These are phyloP conservation scores for Termitomyces sp. DNA, from an alignment of 768 basidiomycete genomes.

Conservation along the genomic window DNA sequence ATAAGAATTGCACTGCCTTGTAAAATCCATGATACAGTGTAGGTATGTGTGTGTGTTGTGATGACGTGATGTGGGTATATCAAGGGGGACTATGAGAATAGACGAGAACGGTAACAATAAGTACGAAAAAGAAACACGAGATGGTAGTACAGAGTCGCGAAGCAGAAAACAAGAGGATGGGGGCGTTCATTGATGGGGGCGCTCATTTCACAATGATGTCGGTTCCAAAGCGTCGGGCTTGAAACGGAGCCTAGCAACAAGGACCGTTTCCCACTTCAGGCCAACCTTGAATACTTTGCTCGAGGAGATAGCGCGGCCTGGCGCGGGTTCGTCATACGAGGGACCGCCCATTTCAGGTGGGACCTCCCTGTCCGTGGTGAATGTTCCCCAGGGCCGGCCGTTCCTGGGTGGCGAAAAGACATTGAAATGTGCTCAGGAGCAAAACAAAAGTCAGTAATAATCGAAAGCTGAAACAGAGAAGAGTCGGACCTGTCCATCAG, in stretches of 20 bases:
- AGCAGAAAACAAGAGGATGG: not conserved
- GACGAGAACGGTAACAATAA: not conserved
- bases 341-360: conserved; percentile 37
- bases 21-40: no score
- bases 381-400: conserved; percentile 70
- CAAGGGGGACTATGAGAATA: not conserved
- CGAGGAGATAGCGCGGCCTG: conserved; percentile 29
- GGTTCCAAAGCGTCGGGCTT: conserved; percentile 54
- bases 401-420: conserved; percentile 12
- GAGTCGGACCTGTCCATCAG: conserved; percentile 41
- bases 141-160: not conserved
- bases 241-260: conserved; percentile 64
- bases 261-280: conserved; percentile 46
- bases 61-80: not conserved
- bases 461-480: not conserved
- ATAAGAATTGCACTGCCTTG: no score
- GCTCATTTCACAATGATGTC: conserved; percentile 29
- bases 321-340: conserved; percentile 35
- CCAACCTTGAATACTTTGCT: conserved; percentile 48
- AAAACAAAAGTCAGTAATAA: not conserved
- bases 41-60: not conserved
- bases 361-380: conserved; percentile 50
- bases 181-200: not conserved
- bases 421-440: not conserved
- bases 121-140: not conserved